phyloP scores from a whole-genome alignment of 192 early-diverging fungal species.

The Coemansia sp. region DNA sequence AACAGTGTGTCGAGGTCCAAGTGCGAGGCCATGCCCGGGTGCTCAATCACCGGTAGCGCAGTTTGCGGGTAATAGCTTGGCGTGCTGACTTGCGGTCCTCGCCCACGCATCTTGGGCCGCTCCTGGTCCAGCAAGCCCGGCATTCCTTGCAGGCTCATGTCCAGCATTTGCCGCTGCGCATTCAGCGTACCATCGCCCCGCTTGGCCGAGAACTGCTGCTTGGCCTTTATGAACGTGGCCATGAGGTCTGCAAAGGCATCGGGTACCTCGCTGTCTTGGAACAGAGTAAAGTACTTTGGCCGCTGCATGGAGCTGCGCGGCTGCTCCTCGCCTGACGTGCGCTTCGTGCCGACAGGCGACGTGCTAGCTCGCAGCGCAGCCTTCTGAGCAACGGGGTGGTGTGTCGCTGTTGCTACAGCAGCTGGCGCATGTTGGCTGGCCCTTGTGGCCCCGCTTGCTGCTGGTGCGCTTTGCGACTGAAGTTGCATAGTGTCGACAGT shows the following conservation, averaged over 20 bases:
- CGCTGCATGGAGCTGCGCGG: conserved; percentile 35
- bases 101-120: conserved; percentile 57
- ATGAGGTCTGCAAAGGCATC: conserved; percentile 68
- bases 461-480: background rate
- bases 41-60: conserved; percentile 73
- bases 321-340: conserved; percentile 23
- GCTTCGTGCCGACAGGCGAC: conserved; percentile 50
- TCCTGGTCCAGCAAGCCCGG: conserved; percentile 83
- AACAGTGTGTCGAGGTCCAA: conserved; percentile 94
- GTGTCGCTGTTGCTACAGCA: background rate
- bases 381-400: background rate
- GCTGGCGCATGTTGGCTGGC: background rate
- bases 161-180: conserved; percentile 69
- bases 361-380: conserved; percentile 15
- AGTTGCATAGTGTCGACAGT: background rate
- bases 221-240: conserved; percentile 63
- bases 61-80: conserved; percentile 95
- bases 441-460: background rate
- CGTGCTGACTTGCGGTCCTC: conserved; percentile 55
- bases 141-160: conserved; percentile 76
- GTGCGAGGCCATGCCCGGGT: conserved; percentile 81
- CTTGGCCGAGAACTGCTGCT: conserved; percentile 53
- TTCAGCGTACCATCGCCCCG: conserved; percentile 5
- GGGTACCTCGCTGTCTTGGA: conserved; percentile 55
- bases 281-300: conserved; percentile 48